These are phyloP conservation scores for Madurella mycetomatis DNA, from an alignment of 2,329 filamentous ascomycete genomes.

Conservation along the genomic window DNA sequence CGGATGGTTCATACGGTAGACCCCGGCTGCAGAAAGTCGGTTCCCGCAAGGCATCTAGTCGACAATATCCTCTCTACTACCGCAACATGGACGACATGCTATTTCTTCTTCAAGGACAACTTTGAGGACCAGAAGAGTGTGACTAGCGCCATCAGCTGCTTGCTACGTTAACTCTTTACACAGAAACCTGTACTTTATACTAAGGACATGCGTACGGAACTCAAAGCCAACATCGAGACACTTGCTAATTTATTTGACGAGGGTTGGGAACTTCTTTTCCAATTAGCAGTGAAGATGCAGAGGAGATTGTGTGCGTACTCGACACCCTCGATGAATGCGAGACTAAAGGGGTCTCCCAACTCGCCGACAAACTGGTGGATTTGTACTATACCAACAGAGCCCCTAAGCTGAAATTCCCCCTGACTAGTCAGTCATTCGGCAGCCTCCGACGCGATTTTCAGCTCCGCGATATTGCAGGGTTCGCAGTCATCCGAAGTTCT, in stretches of 20 bases:
- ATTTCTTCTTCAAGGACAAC: constrained; percentile 36
- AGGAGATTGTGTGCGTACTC: constrained; percentile 29
- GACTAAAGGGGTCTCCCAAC: constrained; percentile 4
- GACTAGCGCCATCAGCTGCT: constrained; percentile 21
- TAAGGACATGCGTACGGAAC: background rate
- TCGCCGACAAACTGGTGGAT: constrained; percentile 17
- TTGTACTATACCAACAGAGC: constrained; percentile 9
- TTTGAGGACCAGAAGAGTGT: constrained; percentile 21
- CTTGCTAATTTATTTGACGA: constrained; percentile 14
- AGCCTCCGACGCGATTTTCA: constrained; percentile 23
- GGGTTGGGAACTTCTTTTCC: constrained; percentile 21
- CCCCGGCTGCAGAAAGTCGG: constrained; percentile 35
- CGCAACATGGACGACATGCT: constrained; percentile 27
- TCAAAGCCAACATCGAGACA: constrained; percentile 7
- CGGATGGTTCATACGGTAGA: constrained; percentile 33
- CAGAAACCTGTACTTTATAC: constrained; percentile 4
- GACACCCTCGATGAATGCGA: constrained; percentile 34
- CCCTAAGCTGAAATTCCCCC: constrained; percentile 30
- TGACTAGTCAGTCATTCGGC: constrained; percentile 32
- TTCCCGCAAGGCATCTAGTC: constrained; percentile 28
- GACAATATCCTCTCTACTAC: constrained; percentile 27
- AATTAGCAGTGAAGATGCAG: constrained; percentile 7
- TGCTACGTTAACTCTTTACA: constrained; percentile 30
- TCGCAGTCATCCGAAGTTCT: background rate
- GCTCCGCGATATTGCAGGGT: constrained; percentile 19